A percentile compares a stretch with the other conserved stretches of the same genome.
phyloP scores from a whole-genome alignment of 1,284 basidiomycete genomes.

The Apiotrichum mycotoxinovorans region DNA sequence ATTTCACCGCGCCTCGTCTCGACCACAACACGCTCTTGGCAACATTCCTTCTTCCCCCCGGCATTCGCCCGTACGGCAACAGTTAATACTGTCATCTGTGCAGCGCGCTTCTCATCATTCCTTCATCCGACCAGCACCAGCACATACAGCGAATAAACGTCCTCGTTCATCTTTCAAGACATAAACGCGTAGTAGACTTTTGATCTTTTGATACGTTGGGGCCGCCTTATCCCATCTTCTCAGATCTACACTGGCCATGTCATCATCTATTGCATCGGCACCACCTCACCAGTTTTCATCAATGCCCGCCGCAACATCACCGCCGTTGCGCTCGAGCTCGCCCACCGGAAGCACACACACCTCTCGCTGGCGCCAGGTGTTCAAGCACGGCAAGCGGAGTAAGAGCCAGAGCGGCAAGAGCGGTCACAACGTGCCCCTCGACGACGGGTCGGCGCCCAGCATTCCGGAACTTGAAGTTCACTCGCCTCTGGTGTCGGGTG shows the following conservation, averaged over 20 bases:
- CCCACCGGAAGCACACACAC: constrained; percentile 4
- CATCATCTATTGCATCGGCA: constrained; percentile 12
- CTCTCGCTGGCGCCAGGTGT: constrained; percentile 10
- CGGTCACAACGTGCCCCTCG: neutral
- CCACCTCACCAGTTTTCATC: constrained; percentile 2
- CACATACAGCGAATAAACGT: too few relatives aligned
- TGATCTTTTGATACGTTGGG: too few relatives aligned
- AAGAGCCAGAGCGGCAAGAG: constrained; percentile 2
- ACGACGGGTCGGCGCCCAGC: constrained; percentile 6
- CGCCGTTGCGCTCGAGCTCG: neutral
- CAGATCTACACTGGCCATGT: constrained; percentile 8
- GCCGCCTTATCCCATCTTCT: neutral
- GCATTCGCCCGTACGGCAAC: too few relatives aligned
- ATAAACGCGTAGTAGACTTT: too few relatives aligned
- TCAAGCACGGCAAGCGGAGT: constrained; percentile 7
- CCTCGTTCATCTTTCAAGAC: too few relatives aligned
- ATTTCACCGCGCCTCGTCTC: too few relatives aligned
- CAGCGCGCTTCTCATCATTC: too few relatives aligned
- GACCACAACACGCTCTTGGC: too few relatives aligned
- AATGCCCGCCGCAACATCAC: constrained; percentile 2
- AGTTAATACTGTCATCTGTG: too few relatives aligned
- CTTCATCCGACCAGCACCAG: too few relatives aligned
- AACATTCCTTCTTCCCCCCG: too few relatives aligned
- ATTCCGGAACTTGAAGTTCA: constrained; percentile 20
- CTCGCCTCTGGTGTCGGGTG: constrained; percentile 10